Evolutionary conservation across 306 rosid species (phyloP), one percentile per base, ranked within the genome.

Genomic region (Mimosa bimucronata): DNA sequence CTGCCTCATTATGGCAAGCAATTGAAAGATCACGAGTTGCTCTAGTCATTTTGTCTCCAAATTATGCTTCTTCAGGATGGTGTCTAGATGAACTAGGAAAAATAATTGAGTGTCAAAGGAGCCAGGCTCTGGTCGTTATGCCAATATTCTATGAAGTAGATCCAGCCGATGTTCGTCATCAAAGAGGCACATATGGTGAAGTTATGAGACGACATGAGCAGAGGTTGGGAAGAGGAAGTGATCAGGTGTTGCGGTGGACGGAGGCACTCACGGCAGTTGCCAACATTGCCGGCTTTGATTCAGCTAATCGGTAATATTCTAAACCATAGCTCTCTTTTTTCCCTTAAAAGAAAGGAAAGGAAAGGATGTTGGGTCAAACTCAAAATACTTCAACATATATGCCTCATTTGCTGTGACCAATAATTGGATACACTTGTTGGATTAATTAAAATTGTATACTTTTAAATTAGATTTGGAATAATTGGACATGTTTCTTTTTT

Each of bases 21-120:
- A 79, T 84, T 16, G 28, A 44, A 41, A 62, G 68, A 0, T 79
- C 87, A 10, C 45, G 0, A 3, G 23, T 84, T 11, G 37, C 79
- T 0, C 3, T 84, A 0, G 30, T 84, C 2, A 66, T 84, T 75
- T 71, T 84, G 58, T 84, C 84, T 0, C 0, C 0, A 30, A 30
- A 6, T 9, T 80, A 84, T 11, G 4, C 72, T 9, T 3, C 0
- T 1, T 84, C 87, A 0, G 7, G 28, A 2, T 84, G 81, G 81
- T 84, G 87, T 31, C 67, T 75, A 0, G 12, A 26, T 23, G 76
- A 75, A 10, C 79, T 77, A 6, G 69, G 0, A 1, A 38, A 45
- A n/a, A 53, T 53, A 13, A 71, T 76, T 6, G 21, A 72, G 29
- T 77, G 80, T 45, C 42, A 1, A 2, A 15, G 15, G 71, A 23